Evolutionary conservation across 257 asterid species (phyloP).

Genomic region (Solanum ossicruentum): DNA sequence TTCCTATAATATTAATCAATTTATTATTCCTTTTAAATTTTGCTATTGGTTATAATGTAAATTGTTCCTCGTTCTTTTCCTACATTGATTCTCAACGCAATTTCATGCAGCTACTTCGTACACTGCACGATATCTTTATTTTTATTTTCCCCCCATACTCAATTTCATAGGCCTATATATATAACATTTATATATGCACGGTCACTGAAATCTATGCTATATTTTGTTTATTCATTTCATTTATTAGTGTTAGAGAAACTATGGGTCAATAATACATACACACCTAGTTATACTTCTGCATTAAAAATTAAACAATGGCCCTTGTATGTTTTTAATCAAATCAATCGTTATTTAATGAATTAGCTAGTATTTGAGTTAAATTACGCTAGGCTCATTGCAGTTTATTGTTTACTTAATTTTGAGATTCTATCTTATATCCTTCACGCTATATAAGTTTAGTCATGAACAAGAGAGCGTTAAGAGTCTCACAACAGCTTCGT

Average conservation of each 20-base stretch:
- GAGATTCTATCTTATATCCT: too few relatives aligned
- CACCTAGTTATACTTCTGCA: neutral
- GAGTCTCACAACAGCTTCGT: neutral
- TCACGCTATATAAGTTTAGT: too few relatives aligned
- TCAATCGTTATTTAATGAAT: too few relatives aligned
- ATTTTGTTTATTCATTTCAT: neutral
- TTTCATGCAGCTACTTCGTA: constrained; percentile 49
- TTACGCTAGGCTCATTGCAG: neutral
- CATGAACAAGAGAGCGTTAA: neutral
- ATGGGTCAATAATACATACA: constrained; percentile 1
- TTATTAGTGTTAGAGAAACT: neutral
- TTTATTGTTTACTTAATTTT: neutral
- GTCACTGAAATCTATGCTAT: constrained; percentile 38
- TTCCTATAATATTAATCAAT: neutral
- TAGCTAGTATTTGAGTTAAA: neutral
- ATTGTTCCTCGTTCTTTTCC: constrained; percentile 20
- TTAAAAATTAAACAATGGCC: neutral
- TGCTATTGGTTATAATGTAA: neutral
- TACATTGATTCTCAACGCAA: constrained; percentile 43
- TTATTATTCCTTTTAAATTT: neutral
- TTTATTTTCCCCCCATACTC: constrained; percentile 2
- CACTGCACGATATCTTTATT: constrained; percentile 35
- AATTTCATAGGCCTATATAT: constrained; percentile 11
- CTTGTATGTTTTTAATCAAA: neutral
- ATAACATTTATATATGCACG: neutral